phyloP scores from a whole-genome alignment of 257 asterid genomes.

The Misopates orontium region DNA sequence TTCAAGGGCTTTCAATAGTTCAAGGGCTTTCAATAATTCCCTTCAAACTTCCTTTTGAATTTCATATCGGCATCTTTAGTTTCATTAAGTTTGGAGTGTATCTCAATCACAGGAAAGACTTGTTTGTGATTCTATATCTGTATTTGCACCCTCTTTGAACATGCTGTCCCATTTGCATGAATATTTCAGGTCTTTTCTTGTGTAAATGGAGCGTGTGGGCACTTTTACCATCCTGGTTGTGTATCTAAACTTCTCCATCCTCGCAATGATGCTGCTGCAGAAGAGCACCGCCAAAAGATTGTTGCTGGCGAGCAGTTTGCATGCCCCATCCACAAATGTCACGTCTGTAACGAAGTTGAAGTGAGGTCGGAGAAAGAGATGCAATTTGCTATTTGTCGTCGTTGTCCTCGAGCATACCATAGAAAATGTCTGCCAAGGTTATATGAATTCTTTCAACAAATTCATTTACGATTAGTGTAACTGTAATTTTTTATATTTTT shows the following conservation, averaged over 20 bases:
- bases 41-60: background rate
- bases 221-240: constrained; percentile 84
- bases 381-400: constrained; percentile 92
- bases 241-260: constrained; percentile 69
- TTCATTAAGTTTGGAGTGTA: no score
- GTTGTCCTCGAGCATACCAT: constrained; percentile 93
- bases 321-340: constrained; percentile 83
- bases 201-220: constrained; percentile 85
- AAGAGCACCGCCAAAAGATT: constrained; percentile 48
- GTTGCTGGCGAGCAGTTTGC: constrained; percentile 75
- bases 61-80: constrained; percentile 2
- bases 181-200: constrained; percentile 79
- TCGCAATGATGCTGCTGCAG: constrained; percentile 46
- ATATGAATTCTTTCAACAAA: background rate
- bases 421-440: constrained; percentile 93
- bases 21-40: constrained; percentile 2
- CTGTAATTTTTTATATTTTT: background rate
- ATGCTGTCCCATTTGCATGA: constrained; percentile 12
- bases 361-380: constrained; percentile 41
- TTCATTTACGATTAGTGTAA: background rate
- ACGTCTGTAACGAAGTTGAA: constrained; percentile 66
- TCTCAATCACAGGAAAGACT: background rate
- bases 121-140: no score
- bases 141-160: constrained; percentile 2
- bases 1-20: background rate